Evolutionary conservation across 2,329 filamentous ascomycete species (phyloP).

Genomic region (Ophiostoma himal-ulmi): DNA sequence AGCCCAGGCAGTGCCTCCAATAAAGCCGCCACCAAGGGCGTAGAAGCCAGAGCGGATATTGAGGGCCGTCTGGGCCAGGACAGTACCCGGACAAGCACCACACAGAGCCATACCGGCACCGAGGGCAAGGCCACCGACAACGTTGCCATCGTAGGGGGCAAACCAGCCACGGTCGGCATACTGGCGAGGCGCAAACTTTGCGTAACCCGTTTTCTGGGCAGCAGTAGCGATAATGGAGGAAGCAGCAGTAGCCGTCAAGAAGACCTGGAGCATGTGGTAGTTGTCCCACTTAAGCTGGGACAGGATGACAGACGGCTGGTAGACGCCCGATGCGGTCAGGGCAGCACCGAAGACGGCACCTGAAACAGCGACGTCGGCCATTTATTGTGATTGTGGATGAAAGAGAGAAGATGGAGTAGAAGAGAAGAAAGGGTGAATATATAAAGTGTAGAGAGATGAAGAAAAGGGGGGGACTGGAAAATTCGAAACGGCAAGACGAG

Average conservation of each 20-base stretch:
- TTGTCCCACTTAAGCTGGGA: slow-evolving; percentile 55
- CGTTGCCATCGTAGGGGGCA: slow-evolving; percentile 55
- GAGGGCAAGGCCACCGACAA: slow-evolving; percentile 56
- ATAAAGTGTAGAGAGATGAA: background rate
- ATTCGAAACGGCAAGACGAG: background rate
- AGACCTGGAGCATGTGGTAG: slow-evolving; percentile 61
- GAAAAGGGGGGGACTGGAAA: background rate
- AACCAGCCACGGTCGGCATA: slow-evolving; percentile 50
- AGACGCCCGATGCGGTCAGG: slow-evolving; percentile 55
- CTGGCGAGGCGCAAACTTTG: slow-evolving; percentile 43
- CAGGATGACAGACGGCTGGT: slow-evolving; percentile 54
- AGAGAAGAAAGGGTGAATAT: background rate
- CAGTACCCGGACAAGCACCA: slow-evolving; percentile 60
- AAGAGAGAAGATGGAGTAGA: background rate
- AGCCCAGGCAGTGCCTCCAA: slow-evolving; percentile 51
- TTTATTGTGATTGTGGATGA: background rate
- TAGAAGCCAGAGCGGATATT: slow-evolving; percentile 48
- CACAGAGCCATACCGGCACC: slow-evolving; percentile 62
- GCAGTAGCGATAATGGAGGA: slow-evolving; percentile 48
- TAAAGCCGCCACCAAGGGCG: slow-evolving; percentile 46
- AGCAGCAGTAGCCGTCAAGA: slow-evolving; percentile 55
- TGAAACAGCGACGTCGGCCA: slow-evolving; percentile 37
- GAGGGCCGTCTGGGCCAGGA: slow-evolving; percentile 54
- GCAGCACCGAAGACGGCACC: slow-evolving; percentile 58
- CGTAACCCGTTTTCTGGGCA: slow-evolving; percentile 40